These are phyloP conservation scores for Macrophomina pseudophaseolina DNA, from an alignment of 2,329 filamentous ascomycete genomes.

Conservation along the genomic window DNA sequence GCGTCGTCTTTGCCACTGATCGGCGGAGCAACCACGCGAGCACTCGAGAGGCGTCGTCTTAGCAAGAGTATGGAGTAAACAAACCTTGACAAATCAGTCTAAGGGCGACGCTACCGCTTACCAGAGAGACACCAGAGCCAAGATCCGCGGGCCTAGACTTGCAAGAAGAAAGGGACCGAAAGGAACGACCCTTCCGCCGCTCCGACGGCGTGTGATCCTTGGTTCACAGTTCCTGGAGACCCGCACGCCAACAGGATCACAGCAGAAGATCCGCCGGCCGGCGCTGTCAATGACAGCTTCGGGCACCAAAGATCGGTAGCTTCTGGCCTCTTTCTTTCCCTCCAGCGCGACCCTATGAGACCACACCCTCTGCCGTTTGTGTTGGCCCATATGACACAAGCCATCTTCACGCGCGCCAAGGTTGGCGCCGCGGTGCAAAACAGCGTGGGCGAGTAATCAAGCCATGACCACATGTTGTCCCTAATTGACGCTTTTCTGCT, in stretches of 20 bases:
- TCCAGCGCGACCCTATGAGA: neutral
- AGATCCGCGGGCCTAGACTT: slow-evolving; percentile 15
- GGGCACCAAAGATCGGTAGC: neutral
- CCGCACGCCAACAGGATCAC: neutral
- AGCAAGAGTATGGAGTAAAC: slow-evolving; percentile 17
- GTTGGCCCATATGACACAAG: neutral
- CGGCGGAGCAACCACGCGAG: slow-evolving; percentile 4
- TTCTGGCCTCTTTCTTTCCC: neutral
- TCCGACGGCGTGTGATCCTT: slow-evolving; percentile 9
- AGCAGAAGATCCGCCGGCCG: neutral
- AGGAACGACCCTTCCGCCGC: slow-evolving; percentile 6
- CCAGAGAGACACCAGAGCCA: neutral
- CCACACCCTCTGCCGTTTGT: neutral
- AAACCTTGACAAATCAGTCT: slow-evolving; percentile 8
- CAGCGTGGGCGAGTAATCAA: neutral
- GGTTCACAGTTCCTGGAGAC: slow-evolving; percentile 12
- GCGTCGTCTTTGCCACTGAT: slow-evolving; percentile 14
- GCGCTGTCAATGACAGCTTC: neutral
- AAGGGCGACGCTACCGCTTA: neutral
- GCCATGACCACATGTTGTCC: neutral
- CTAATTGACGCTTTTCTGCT: neutral
- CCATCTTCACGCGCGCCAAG: neutral
- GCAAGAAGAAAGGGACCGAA: slow-evolving; percentile 16
- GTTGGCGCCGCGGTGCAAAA: neutral
- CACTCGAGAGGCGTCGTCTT: neutral